These are phyloP conservation scores for Phytopythium helicoides DNA, from an alignment of 352 stramenopile genomes.

Conservation along the genomic window DNA sequence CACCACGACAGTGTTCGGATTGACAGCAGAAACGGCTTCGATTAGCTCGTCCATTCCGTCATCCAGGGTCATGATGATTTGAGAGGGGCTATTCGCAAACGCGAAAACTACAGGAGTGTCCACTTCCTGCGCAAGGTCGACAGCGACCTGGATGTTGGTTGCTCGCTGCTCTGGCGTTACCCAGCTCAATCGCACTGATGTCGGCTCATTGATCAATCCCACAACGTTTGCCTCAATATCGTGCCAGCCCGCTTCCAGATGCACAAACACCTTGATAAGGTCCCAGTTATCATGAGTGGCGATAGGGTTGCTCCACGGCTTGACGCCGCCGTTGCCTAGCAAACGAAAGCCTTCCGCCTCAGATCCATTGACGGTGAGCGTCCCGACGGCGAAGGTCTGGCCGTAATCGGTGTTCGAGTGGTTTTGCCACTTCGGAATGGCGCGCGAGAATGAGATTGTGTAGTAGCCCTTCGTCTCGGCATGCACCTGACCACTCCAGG, in stretches of 20 bases:
- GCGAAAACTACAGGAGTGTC: constrained; percentile 28
- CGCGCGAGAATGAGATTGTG: constrained; percentile 23
- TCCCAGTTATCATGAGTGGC: constrained; percentile 29
- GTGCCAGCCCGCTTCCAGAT: constrained; percentile 25
- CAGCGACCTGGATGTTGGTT: constrained; percentile 26
- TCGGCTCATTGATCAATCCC: constrained; percentile 20
- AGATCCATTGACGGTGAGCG: constrained; percentile 19
- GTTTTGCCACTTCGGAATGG: constrained; percentile 25
- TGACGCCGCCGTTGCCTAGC: constrained; percentile 20
- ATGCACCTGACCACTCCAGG: constrained; percentile 22
- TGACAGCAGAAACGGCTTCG: constrained; percentile 20
- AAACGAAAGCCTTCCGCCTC: constrained; percentile 22
- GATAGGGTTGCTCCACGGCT: constrained; percentile 31
- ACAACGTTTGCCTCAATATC: constrained; percentile 23
- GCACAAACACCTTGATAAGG: constrained; percentile 27
- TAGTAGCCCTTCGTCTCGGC: constrained; percentile 27
- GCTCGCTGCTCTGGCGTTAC: constrained; percentile 24
- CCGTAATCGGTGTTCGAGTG: constrained; percentile 24
- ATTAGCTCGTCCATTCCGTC: constrained; percentile 26
- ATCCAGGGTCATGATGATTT: constrained; percentile 21
- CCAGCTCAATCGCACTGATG: constrained; percentile 26
- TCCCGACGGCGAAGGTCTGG: constrained; percentile 14
- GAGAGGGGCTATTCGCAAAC: constrained; percentile 25
- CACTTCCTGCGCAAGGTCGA: constrained; percentile 26
- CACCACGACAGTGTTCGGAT: constrained; percentile 34